Evolutionary conservation across 202 grass and related monocot genomes (phyloP), one percentile per base, ranked within the genome.

Genomic region (Setaria viridis): DNA sequence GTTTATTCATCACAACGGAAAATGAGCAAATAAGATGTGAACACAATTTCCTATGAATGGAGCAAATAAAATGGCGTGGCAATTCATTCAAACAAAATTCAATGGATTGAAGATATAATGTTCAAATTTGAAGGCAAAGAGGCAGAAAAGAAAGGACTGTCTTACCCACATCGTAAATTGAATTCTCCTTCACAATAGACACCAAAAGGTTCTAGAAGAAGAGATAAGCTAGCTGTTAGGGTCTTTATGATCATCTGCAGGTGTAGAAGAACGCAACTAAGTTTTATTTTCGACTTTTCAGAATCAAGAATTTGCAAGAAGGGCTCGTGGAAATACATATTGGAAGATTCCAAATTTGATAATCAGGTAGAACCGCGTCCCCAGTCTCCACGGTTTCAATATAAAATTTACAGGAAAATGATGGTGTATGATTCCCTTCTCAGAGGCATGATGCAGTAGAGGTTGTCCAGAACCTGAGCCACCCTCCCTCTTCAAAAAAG

Each of bases 301-400:
- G 14, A 35, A 72, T 65, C 15, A 80, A 78, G 6, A 64, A 75
- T 76, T 85, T 43, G 1, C 79, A 57, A 82, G 55, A 80, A 51
- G 49, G 29, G 65, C 16, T 37, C 72, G 78, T 74, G 39, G 49
- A 70, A 85, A 86, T 98, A 98, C 93, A 84, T 99, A 99, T 94
- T 99, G 96, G 86, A 95, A 95, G 84, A 99, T 92, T 72, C 96
- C 96, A 77, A 99, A 92, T 85, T 96, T 99, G 81, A 99, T 94
- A 81, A 95, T 90, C 53, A 85, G 90, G 72, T 99, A 99, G 85
- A 99, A 96, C 51, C 82, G 91, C 3, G 75, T 80, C 37, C 93
- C 93, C 65, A 99, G 35, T 94, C 79, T 95, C 93, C 96, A 99
- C 12, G 93, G 91, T 79, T 94, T 92, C 76, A 96, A 43, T 56